Evolutionary conservation across 2,329 filamentous ascomycete genomes (phyloP).

Genomic region (Oidium heveae): DNA sequence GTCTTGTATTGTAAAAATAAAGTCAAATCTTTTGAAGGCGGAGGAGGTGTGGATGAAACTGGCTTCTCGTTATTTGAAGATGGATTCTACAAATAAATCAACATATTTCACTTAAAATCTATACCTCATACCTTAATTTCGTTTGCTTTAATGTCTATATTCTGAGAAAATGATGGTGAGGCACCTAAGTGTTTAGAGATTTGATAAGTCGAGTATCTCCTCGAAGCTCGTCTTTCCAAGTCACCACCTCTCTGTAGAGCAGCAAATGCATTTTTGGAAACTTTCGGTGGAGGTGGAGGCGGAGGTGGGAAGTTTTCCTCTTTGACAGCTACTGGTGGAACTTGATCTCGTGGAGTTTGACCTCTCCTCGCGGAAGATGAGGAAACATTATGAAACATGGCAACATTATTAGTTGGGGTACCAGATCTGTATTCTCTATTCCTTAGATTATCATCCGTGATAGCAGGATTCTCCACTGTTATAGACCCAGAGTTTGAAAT

Average conservation of each 20-base stretch:
- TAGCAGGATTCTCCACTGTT: conserved; percentile 31
- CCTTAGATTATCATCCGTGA: conserved; percentile 4
- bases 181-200: conserved; percentile 81
- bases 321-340: conserved; percentile 24
- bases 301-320: conserved; percentile 39
- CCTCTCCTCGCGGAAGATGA: conserved; percentile 10
- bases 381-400: conserved; percentile 21
- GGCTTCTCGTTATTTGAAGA: not conserved
- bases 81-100: too few species aligned
- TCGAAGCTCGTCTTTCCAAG: conserved; percentile 71
- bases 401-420: conserved; percentile 11
- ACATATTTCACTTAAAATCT: too few species aligned
- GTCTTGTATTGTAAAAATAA: conserved; percentile 91
- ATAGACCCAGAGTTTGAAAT: conserved; percentile 31
- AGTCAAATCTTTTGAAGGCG: conserved; percentile 59
- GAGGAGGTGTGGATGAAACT: not conserved
- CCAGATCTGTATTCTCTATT: conserved; percentile 6
- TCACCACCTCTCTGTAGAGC: conserved; percentile 81
- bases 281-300: conserved; percentile 55
- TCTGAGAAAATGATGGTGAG: conserved; percentile 21
- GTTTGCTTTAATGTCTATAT: not conserved
- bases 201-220: conserved; percentile 87
- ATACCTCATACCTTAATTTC: too few species aligned
- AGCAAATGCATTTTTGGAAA: conserved; percentile 71
- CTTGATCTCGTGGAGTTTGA: conserved; percentile 22